Base-by-base conservation (phyloP, 345 rosid species). In the Gossypium raimondii region DNA sequence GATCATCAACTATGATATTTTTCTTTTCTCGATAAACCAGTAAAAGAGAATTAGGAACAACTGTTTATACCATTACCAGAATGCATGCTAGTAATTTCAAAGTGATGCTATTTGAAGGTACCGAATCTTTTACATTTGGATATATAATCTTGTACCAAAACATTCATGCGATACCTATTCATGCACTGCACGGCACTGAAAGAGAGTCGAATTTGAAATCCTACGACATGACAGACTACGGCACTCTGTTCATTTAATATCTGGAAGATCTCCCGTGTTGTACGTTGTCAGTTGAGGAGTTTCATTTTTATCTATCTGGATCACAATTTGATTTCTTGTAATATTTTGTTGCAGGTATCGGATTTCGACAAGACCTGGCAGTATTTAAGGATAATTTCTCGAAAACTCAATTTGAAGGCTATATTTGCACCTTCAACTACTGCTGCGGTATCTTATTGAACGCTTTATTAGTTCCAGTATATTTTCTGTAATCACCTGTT, bases 341-440 rank as follows among this genome's bases (percentile, higher is more conserved):
- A 22, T 59, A 17, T 34, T 69, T 75, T 29, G 7, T 63, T 41
- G 41, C 75, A 82, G 86, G 80, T 67, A 45, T 61, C 50, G 2
- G 18, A 63, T 18, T 63, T 67, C 11, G 74, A 52, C 7, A 81
- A 75, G 81, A 38, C 68, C 3, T 81, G 55, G 60, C 62, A 25
- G 75, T 55, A 63, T 11, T 59, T 78, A 16, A 18, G 55, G 52
- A 62, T 9, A 11, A 25, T 77, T 13, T 48, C 82, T 1, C 76
- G 67, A 70, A 80, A 55, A 53, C 77, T 86, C 77, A 89, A 86
- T 65, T 81, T 85, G 67, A 72, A 83, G 85, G 58, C 85, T 12
- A 45, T 91, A 61, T 81, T 91, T 82, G 90, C 90, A 60, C 93
- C 96, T 79, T 85, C 92, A 11, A 89, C 90, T 22, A 66, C 76